Base-by-base conservation (phyloP, 441 rosid species). In the Dalechampia spathulata region DNA sequence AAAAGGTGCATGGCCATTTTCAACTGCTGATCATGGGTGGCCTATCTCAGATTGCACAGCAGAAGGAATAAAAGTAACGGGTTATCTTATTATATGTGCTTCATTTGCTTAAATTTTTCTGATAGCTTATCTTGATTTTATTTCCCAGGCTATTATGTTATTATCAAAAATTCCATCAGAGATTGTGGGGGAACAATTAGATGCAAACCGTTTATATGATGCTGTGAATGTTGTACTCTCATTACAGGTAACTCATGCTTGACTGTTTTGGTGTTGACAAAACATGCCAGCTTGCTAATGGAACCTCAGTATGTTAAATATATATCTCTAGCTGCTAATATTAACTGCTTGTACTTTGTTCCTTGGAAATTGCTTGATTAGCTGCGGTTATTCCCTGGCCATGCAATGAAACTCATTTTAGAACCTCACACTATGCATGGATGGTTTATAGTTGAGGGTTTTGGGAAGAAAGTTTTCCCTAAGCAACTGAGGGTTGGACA, bases 1-100 rank as follows among this genome's bases (percentile, higher is more conserved):
- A 49, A 93, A 90, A 76, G 99, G 97, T 52, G 99, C 93, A 57
- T 90, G 99, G 97, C 87, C 97, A 51, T 93, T 90, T 72, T 90
- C 99, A 55, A 87, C 95, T 54, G 87, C 76, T 30, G 99, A 90
- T 79, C 97, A 93, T 4, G 96, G 97, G 72, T 93, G 96, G 96
- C 95, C 91, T 49, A 83, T 90, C 64, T 87, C 96, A n/a, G 99
- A 93, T 62, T 90, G 97, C 82, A 85, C 97, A 3, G 85, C 95
- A 56, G 97, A 93, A 72, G 97, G 95, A 71, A 65, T 93, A 49
- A 87, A 93, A 70, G 99, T 90, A 83, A 72, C 64, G 61, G 32
- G 46, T 44, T n/a, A 39, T 48, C 51, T 54, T 61, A 50, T 32
- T 55, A 28, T 41, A 51, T 58, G 6, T 52, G 17, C 21, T 70